Percentiles rank a stretch among this genome's conserved stretches.
Evolutionary conservation across 2,329 filamentous ascomycete species (phyloP).

Genomic region (Penicillium sp.): DNA sequence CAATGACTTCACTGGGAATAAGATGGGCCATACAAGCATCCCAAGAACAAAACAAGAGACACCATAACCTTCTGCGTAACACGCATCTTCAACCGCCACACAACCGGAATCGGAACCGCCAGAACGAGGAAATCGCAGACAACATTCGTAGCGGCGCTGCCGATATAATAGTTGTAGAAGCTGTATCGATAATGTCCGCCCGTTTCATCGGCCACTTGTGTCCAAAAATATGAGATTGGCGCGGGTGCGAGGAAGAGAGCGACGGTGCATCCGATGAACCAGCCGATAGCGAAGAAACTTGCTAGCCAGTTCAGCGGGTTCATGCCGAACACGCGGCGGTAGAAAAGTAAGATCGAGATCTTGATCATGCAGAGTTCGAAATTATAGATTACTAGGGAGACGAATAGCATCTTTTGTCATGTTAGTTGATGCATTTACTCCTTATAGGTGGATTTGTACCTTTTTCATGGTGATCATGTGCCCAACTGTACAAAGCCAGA

Average conservation of each 20-base stretch:
- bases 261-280: conserved; percentile 7
- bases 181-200: conserved; percentile 4
- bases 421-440: neutral
- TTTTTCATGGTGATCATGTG: neutral
- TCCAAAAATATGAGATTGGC: conserved; percentile 14
- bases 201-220: neutral
- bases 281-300: neutral
- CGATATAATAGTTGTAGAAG: conserved; percentile 11
- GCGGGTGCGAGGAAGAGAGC: neutral
- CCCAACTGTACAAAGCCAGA: conserved; percentile 1
- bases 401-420: conserved; percentile 4
- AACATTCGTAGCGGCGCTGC: conserved; percentile 10
- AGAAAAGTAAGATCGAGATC: conserved; percentile 5
- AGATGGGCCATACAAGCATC: conserved; percentile 4
- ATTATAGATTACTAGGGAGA: conserved; percentile 8
- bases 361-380: conserved; percentile 10
- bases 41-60: conserved; percentile 1
- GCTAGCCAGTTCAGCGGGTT: conserved; percentile 6
- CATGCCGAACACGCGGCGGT: conserved; percentile 12
- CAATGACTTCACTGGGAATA: neutral
- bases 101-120: conserved; percentile 4
- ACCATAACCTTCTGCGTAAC: conserved; percentile 9
- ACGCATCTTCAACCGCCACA: conserved; percentile 12
- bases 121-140: conserved; percentile 9
- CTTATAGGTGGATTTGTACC: neutral